Evolutionary conservation across 345 rosid genomes (phyloP).

Genomic region (Reutealis trisperma): DNA sequence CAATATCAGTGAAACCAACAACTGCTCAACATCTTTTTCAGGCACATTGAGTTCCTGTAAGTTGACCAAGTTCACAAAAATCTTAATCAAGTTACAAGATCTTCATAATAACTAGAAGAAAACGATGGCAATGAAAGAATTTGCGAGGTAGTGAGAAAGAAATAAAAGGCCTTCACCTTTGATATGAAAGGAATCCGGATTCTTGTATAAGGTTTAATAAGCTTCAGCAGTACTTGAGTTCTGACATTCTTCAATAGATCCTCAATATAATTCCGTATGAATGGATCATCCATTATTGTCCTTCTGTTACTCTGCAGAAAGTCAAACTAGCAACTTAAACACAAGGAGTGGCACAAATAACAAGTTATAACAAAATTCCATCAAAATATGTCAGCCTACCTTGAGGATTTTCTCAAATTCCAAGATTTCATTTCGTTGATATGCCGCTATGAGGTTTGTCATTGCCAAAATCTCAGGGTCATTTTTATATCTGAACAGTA

Average conservation of each 20-base stretch:
- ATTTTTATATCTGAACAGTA: conserved; percentile 75
- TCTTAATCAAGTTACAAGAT: neutral
- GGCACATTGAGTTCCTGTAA: conserved; percentile 90
- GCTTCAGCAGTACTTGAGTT: conserved; percentile 96
- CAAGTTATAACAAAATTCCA: neutral
- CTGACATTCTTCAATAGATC: conserved; percentile 97
- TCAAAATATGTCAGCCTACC: conserved; percentile 42
- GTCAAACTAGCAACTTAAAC: conserved; percentile 4
- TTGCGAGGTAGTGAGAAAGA: neutral
- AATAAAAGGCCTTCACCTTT: conserved; percentile 42
- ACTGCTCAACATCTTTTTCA: conserved; percentile 89
- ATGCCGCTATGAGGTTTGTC: conserved; percentile 97
- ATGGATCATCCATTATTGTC: conserved; percentile 98
- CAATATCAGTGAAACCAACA: conserved; percentile 81
- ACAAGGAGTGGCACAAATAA: neutral
- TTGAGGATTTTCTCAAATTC: conserved; percentile 98
- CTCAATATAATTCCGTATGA: conserved; percentile 93
- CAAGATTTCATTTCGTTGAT: conserved; percentile 91
- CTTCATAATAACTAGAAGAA: neutral
- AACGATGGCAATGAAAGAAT: neutral
- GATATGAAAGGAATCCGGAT: conserved; percentile 91
- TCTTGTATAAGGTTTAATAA: conserved; percentile 95
- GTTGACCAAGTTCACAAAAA: conserved; percentile 8
- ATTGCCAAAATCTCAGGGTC: conserved; percentile 99
- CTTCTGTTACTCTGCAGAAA: conserved; percentile 73